phyloP scores from a whole-genome alignment of 2,329 filamentous ascomycete genomes.

The Alternaria longipes region DNA sequence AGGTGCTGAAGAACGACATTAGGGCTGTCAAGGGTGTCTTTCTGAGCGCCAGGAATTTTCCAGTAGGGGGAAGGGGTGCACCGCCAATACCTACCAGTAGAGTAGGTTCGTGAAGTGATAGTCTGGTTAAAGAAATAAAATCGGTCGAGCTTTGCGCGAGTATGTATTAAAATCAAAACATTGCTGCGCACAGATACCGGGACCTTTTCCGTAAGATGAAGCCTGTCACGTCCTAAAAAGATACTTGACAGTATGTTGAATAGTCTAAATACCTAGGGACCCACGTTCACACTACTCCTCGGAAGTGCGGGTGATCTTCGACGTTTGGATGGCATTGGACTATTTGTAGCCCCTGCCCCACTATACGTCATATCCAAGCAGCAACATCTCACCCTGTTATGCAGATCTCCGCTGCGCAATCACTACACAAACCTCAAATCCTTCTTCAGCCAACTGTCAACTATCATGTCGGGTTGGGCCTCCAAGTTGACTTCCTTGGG shows the following conservation, averaged over 20 bases:
- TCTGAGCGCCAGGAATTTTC: conserved; percentile 78
- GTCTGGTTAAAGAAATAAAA: neutral
- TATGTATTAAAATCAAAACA: neutral
- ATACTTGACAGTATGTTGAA: neutral
- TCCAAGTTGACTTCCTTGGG: conserved; percentile 49
- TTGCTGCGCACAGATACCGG: neutral
- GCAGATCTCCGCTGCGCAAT: conserved; percentile 5
- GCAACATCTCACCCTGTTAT: conserved; percentile 10
- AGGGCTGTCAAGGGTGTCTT: conserved; percentile 81
- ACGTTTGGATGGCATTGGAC: neutral
- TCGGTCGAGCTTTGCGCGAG: neutral
- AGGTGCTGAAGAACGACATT: conserved; percentile 77
- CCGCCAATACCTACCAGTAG: conserved; percentile 33
- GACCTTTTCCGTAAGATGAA: neutral
- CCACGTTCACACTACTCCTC: conserved; percentile 2
- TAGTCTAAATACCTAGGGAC: neutral
- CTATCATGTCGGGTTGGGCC: conserved; percentile 40
- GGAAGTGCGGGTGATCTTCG: conserved; percentile 5
- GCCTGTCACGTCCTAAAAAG: neutral
- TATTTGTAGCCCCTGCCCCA: conserved; percentile 16
- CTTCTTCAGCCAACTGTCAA: conserved; percentile 7
- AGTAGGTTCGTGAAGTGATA: conserved; percentile 22
- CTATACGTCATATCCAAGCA: conserved; percentile 30
- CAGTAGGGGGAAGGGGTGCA: conserved; percentile 37
- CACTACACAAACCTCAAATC: conserved; percentile 1